Base-by-base conservation (phyloP, 768 basidiomycete species). In the Postia placenta region DNA sequence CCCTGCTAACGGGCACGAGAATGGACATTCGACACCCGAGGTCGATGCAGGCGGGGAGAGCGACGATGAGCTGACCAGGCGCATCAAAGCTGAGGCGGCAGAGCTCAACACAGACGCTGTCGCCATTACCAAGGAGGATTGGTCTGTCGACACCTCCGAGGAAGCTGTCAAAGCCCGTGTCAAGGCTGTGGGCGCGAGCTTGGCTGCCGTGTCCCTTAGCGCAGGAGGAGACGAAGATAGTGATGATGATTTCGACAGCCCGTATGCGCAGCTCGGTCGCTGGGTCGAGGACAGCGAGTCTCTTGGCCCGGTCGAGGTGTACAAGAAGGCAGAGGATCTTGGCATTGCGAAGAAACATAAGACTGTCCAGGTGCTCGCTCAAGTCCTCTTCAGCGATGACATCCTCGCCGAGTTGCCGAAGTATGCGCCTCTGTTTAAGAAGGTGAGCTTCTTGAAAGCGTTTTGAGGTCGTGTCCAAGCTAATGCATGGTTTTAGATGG, bases 301-400 rank as follows among this genome's bases (percentile, higher is more conserved):
- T 24, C 73, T 75, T 3, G 73, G 76, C 42, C 72, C 81, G 23
- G 73, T 87, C 44, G 80, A 85, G 20, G 79, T 94, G 36, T 92
- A 75, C 72, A 87, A 90, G 69, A 92, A 92, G 71, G 87, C 87
- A 1, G 85, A 94, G 61, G 93, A 95, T 44, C 63, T 93, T 20
- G 91, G 89, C 37, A 85, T 98, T 54, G 92, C 89, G 62, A 93
- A 89, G 74, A 98, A 96, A 69, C 91, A 97, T 75, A 94, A 87
- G 75, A 78, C 87, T 0, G 72, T 95, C 26, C 76, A 86, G 52
- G 83, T 92, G 38, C 71, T 99, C 47, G 86, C 83, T 17, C 87
- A 94, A 64, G 77, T 81, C 5, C 72, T 98, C 48, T 97, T 97
- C 68, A 84, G 84, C 6, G 78, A 78, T 36, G 71, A 90, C 28